Percentiles rank a stretch among this genome's conserved stretches.
phyloP scores from a whole-genome alignment of 148 eudicot species.

The Agrostemma githago region DNA sequence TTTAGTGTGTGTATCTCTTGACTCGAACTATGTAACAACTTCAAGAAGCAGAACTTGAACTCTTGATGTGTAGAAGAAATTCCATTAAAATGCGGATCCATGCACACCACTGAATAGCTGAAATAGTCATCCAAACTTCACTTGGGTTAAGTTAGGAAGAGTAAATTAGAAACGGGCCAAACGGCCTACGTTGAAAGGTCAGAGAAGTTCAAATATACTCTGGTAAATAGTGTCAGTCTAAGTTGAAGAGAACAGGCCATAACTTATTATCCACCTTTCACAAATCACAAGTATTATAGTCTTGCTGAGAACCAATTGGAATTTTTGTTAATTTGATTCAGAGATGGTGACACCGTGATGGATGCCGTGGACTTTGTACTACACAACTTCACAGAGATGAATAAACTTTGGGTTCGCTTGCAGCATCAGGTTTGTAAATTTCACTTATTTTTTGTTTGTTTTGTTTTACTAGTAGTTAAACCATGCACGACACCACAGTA shows the following conservation, averaged over 20 bases:
- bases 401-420: constrained; percentile 98
- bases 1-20: background rate
- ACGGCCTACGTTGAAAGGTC: background rate
- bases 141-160: background rate
- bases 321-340: constrained; percentile 29
- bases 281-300: background rate
- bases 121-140: background rate
- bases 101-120: background rate
- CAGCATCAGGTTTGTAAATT: constrained; percentile 76
- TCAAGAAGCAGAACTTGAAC: background rate
- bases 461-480: constrained; percentile 17
- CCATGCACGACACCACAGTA: constrained; percentile 60
- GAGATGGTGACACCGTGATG: constrained; percentile 79
- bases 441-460: constrained; percentile 15
- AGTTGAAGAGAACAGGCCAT: background rate
- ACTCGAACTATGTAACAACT: background rate
- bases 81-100: background rate
- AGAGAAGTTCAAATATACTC: background rate
- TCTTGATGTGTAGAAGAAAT: background rate
- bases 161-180: background rate
- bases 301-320: background rate
- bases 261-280: background rate
- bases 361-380: constrained; percentile 99
- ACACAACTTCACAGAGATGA: constrained; percentile 96
- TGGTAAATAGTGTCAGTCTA: background rate